These are phyloP conservation scores for Corylus heterophylla DNA, from an alignment of 306 rosid species.

Conservation along the genomic window DNA sequence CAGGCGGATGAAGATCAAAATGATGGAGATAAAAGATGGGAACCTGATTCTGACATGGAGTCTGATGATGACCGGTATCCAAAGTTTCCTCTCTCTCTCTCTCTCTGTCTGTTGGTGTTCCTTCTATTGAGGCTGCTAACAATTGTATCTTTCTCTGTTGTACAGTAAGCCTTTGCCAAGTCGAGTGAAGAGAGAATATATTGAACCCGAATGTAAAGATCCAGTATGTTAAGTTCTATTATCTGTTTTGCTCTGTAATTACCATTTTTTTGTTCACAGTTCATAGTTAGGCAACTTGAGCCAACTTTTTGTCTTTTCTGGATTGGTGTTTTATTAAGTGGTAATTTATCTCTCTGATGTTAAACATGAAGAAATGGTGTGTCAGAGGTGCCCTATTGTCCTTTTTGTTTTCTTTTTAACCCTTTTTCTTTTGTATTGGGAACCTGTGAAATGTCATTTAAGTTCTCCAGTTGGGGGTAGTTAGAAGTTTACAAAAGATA, in stretches of 20 bases:
- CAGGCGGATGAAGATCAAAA: conserved; percentile 45
- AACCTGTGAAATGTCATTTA: no score
- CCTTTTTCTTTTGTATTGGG: no score
- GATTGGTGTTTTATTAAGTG: background rate
- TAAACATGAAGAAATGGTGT: background rate
- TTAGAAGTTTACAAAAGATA: no score
- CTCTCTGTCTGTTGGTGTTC: background rate
- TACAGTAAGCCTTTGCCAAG: conserved; percentile 35
- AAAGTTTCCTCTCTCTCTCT: background rate
- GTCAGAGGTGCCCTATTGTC: no score
- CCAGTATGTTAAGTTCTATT: conserved; percentile 33
- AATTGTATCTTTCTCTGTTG: conserved; percentile 10
- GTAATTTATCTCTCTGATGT: background rate
- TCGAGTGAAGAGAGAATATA: conserved; percentile 41
- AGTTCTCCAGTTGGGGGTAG: no score
- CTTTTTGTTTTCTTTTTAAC: no score
- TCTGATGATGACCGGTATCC: conserved; percentile 39
- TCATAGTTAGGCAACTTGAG: background rate
- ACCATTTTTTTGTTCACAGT: background rate
- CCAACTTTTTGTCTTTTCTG: background rate
- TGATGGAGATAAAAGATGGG: conserved; percentile 41
- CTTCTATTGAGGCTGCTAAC: conserved; percentile 26
- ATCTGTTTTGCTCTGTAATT: background rate
- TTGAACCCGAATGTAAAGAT: conserved; percentile 36
- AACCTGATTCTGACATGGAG: conserved; percentile 42